Base-by-base conservation (phyloP, 2,329 filamentous ascomycete genomes). In the Dryadomyces sulphureus region DNA sequence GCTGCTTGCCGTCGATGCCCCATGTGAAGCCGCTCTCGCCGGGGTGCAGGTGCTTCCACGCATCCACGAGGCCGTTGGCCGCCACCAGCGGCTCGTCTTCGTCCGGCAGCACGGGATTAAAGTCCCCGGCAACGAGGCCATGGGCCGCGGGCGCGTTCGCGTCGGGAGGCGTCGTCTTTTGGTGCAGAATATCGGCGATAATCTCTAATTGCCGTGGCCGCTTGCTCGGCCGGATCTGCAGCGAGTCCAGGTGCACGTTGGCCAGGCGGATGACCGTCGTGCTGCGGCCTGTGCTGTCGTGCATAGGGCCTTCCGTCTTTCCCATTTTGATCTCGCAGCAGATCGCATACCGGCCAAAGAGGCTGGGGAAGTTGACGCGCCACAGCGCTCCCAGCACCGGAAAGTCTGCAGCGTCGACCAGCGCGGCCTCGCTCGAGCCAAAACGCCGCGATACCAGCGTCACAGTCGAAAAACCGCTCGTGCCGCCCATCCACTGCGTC, bases 221-320 rank as follows among this genome's bases (percentile, higher is more conserved):
- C 5, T 44, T 49, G n/a, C 55, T 61, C 3, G 57, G 57, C 6
- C 51, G 35, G 19, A 58, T 48, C 0, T 54, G 46, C 5, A 61
- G 55, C 1, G 60, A 65, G 48, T 66, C 62, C 8, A 66, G 54
- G 45, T 66, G 62, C 12, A 66, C 60, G 27, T 66, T 66, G 45
- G 61, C 45, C n/a, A 65, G 54, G 7, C 58, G 58, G 21, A 59
- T 43, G 25, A 52, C 50, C n/a, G n/a, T 11, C 19, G 25, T 16
- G 27, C 8, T 14, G 35, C 20, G 17, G 22, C 12, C n/a, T 36
- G 5, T 12, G 16, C 9, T 16, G 22, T 12, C 57, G n/a, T n/a
- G n/a, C n/a, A n/a, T 32, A 9, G 27, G 7, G 4, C 11, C 27
- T 14, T 14, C 16, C 27, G 27, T 32, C 27, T 32, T 14, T 32